Evolutionary conservation across 176 grass and related monocot genomes (phyloP), one percentile per base, ranked within the genome.

Genomic region (Ensete ventricosum): DNA sequence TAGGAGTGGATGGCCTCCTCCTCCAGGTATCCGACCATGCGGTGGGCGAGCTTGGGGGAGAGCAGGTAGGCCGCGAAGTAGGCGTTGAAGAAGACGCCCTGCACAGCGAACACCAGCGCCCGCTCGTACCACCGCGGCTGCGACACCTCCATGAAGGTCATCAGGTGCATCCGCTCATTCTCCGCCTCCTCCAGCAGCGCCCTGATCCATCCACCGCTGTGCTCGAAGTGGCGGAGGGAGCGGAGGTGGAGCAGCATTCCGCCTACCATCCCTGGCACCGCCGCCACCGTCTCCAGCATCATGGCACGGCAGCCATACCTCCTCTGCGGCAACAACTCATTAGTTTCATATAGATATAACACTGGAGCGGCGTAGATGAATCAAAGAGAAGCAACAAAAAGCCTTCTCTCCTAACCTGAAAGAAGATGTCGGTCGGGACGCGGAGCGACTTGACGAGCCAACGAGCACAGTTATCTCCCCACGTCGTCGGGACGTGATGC

Each of bases 101-200:
- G 89, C 27, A 92, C 89, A 7, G 78, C 64, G 67, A 92, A 16
- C 50, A 92, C 89, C 14, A 89, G 78, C 20, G 81, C 86, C n/a
- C 86, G 84, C 67, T 92, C 74, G 53, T 91, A 96, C 92, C 92
- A 96, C 55, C 23, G 76, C 51, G 92, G 91, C 21, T 88, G 54
- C 14, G 84, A 78, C 70, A 90, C 87, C 85, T 93, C 91, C 91
- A 93, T 90, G 85, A 93, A 93, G 66, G 84, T 93, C 87, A 93
- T 90, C 14, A 93, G 82, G 77, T 93, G 91, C 87, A 90, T 93
- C 23, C 85, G 82, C 71, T 89, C 91, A 77, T 93, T 93, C 85
- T 93, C 90, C 0, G 90, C 90, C 78, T 93, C 90, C 76, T 89
- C 90, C 50, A 93, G 34, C 53, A 93, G 87, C 52, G 50, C 82